Conservation (phyloP, 495 filamentous ascomycete genomes). For the Aspergillus egyptiacus region DNA sequence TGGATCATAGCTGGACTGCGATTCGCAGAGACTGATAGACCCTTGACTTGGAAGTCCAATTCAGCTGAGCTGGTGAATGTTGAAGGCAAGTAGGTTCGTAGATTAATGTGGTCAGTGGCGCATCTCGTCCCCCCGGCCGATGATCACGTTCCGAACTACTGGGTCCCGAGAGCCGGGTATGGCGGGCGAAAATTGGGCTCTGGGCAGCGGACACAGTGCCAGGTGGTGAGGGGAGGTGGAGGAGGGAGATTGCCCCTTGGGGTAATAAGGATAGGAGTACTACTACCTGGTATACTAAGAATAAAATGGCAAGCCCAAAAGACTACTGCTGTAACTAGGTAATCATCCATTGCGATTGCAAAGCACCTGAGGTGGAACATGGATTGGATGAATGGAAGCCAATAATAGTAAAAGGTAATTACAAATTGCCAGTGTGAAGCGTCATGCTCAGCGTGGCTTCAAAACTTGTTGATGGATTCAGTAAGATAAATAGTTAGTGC, state of each 20-base stretch:
- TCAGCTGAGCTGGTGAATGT: not conserved
- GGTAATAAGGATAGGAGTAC: too few relatives aligned
- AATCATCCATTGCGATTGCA: not conserved
- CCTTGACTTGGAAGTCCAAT: not conserved
- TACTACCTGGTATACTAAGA: too few relatives aligned
- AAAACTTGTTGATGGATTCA: too few relatives aligned
- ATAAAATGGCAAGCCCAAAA: not conserved
- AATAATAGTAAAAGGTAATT: too few relatives aligned
- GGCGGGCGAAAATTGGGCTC: not conserved
- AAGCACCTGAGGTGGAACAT: not conserved
- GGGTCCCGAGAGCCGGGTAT: slow-evolving; percentile 23
- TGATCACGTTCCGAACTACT: slow-evolving; percentile 20
- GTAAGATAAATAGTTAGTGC: too few relatives aligned
- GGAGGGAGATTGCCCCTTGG: not conserved
- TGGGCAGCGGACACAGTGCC: not conserved
- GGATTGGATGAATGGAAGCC: too few relatives aligned
- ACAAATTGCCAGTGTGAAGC: too few relatives aligned
- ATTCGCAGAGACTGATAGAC: not conserved
- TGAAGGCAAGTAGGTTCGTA: slow-evolving; percentile 11
- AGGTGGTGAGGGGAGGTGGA: not conserved
- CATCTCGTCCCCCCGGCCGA: slow-evolving; percentile 3
- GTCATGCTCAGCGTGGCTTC: too few relatives aligned
- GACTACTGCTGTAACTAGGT: not conserved
- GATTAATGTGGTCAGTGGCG: slow-evolving; percentile 14
- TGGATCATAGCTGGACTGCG: slow-evolving; percentile 1